These are phyloP conservation scores for Coprinopsis cinerea DNA, from an alignment of 768 basidiomycete species.

Conservation along the genomic window DNA sequence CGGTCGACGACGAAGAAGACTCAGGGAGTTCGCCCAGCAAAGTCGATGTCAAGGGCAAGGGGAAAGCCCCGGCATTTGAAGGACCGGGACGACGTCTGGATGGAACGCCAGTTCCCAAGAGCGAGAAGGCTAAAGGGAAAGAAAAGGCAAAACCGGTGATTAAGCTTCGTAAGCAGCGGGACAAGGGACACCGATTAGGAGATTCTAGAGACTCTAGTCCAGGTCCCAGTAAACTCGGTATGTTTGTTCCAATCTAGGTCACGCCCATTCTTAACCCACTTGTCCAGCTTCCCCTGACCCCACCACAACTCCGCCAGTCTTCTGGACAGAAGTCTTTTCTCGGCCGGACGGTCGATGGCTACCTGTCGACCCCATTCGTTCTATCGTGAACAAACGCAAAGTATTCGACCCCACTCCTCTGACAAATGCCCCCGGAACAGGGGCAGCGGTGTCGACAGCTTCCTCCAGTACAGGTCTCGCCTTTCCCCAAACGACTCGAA, in stretches of 20 bases:
- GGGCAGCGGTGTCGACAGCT: conserved; percentile 7
- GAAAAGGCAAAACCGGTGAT: conserved; percentile 50
- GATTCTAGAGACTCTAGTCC: conserved; percentile 23
- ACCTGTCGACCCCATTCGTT: conserved; percentile 84
- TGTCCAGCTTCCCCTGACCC: conserved; percentile 43
- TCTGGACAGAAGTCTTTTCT: conserved; percentile 98
- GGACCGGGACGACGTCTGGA: conserved; percentile 39
- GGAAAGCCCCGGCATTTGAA: conserved; percentile 24
- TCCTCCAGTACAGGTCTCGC: conserved; percentile 10
- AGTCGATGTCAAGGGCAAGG: conserved; percentile 28
- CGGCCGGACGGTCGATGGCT: conserved; percentile 89
- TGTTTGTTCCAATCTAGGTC: conserved; percentile 9
- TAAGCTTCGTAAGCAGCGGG: conserved; percentile 51
- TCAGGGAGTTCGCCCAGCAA: conserved; percentile 22
- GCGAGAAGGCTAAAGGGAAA: conserved; percentile 51
- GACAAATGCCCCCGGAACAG: conserved; percentile 13
- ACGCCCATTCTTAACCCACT: conserved; percentile 1
- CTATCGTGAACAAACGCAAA: conserved; percentile 72
- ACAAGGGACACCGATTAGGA: conserved; percentile 41
- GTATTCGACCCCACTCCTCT: conserved; percentile 65
- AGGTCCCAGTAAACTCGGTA: conserved; percentile 18
- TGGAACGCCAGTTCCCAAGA: conserved; percentile 29
- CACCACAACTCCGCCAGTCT: conserved; percentile 68
- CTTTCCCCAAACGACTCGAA: conserved; percentile 15
- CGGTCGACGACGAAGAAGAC: conserved; percentile 18